phyloP scores from a whole-genome alignment of 176 grass and related monocot genomes.

The Lolium multiflorum region DNA sequence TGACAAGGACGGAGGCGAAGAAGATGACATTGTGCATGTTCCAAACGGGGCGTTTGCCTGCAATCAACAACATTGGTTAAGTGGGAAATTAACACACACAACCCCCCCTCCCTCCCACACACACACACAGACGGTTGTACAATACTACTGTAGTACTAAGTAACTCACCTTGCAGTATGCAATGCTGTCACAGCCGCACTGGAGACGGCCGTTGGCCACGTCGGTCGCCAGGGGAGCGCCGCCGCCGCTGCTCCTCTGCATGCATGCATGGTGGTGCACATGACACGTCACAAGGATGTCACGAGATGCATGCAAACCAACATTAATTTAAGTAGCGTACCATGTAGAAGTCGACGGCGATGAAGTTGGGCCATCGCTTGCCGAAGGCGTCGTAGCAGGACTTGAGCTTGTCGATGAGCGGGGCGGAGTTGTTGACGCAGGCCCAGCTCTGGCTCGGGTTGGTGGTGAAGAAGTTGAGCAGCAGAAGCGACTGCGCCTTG shows the following conservation, averaged over 20 bases:
- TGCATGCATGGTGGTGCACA: no score
- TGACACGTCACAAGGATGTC: no score
- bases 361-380: slow-evolving; percentile 65
- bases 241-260: slow-evolving; percentile 54
- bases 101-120: no score
- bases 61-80: no score
- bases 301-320: no score
- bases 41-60: background rate
- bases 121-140: no score
- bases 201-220: slow-evolving; percentile 77
- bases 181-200: slow-evolving; percentile 75
- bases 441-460: slow-evolving; percentile 56
- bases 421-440: slow-evolving; percentile 66
- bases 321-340: slow-evolving; percentile 12
- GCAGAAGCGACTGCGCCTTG: slow-evolving; percentile 60
- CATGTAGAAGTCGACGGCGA: slow-evolving; percentile 79
- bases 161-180: slow-evolving; percentile 65
- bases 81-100: no score
- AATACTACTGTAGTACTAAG: no score
- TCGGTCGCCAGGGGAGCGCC: slow-evolving; percentile 80
- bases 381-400: slow-evolving; percentile 50
- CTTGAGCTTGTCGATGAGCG: slow-evolving; percentile 53
- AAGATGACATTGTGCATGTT: background rate
- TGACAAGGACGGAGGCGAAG: no score
- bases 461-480: slow-evolving; percentile 83